phyloP scores from a whole-genome alignment of 805 yeast genomes.

The Hanseniaspora mollemarum region DNA sequence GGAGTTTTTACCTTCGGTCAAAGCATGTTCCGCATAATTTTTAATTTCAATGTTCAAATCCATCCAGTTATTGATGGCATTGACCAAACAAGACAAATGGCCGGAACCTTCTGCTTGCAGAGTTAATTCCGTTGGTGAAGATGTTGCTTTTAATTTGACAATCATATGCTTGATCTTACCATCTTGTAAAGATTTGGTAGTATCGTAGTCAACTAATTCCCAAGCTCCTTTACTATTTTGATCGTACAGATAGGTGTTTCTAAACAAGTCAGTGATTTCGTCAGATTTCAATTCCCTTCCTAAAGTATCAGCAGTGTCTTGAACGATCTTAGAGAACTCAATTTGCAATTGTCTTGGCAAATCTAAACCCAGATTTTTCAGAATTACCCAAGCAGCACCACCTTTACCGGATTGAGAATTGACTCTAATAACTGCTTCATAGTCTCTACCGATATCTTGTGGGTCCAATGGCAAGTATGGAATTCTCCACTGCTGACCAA shows the following conservation, averaged over 20 bases:
- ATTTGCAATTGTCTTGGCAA: slow-evolving; percentile 64
- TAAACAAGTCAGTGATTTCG: slow-evolving; percentile 51
- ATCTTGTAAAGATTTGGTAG: slow-evolving; percentile 7
- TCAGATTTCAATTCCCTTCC: slow-evolving; percentile 61
- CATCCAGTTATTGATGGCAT: slow-evolving; percentile 46
- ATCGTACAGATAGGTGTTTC: slow-evolving; percentile 43
- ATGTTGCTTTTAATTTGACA: slow-evolving; percentile 34
- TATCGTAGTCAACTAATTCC: slow-evolving; percentile 35
- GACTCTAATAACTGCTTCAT: slow-evolving; percentile 73
- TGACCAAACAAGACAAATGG: slow-evolving; percentile 62
- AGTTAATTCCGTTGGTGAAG: slow-evolving; percentile 21
- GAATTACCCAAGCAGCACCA: slow-evolving; percentile 75
- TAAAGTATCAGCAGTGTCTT: slow-evolving; percentile 47
- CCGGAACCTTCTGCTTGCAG: slow-evolving; percentile 61
- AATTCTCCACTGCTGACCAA: slow-evolving; percentile 41
- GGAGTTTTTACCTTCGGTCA: slow-evolving; percentile 59
- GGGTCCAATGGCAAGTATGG: slow-evolving; percentile 77
- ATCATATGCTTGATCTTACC: slow-evolving; percentile 31
- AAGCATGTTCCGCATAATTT: slow-evolving; percentile 59
- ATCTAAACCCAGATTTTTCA: slow-evolving; percentile 59
- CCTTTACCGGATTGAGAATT: slow-evolving; percentile 83
- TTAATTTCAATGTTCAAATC: slow-evolving; percentile 49
- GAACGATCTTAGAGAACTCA: slow-evolving; percentile 54
- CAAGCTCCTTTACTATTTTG: slow-evolving; percentile 26
- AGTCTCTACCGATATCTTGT: slow-evolving; percentile 65